Percentiles rank a stretch among this genome's conserved stretches.
Conservation (phyloP, 352 stramenopile genomes). For the Globisporangium iwayamae region DNA sequence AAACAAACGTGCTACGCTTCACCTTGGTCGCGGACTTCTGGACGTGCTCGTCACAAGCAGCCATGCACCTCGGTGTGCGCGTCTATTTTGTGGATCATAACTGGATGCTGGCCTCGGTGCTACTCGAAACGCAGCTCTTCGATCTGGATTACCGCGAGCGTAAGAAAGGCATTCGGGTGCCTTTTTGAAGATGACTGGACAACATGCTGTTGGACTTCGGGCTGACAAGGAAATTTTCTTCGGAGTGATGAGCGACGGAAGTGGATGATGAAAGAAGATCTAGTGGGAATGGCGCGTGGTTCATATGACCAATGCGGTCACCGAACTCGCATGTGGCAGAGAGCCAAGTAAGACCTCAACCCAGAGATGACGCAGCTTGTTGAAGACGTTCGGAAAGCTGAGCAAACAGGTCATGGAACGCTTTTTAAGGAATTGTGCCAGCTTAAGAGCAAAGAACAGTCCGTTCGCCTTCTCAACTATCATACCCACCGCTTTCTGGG, state of each 20-base stretch:
- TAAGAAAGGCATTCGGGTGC: neutral
- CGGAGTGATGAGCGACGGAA: neutral
- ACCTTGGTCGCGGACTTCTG: conserved; percentile 3
- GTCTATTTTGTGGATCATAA: conserved; percentile 3
- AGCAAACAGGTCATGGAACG: neutral
- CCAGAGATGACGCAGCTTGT: neutral
- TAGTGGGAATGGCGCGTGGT: neutral
- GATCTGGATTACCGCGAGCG: neutral
- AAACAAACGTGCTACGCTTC: neutral
- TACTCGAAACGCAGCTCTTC: neutral
- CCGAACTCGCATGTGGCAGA: neutral
- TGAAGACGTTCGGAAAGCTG: neutral
- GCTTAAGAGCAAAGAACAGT: neutral
- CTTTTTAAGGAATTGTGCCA: neutral
- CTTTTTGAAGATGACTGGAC: neutral
- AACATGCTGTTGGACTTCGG: neutral
- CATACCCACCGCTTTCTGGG: neutral
- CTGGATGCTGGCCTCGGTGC: neutral
- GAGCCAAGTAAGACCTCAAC: neutral
- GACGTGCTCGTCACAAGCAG: neutral
- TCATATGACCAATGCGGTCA: neutral
- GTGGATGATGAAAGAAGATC: neutral
- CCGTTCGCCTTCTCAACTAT: neutral
- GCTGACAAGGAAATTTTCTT: neutral
- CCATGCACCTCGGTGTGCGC: neutral